These are phyloP conservation scores for Aspergillus caelatus DNA, from an alignment of 2,329 filamentous ascomycete species.

Conservation along the genomic window DNA sequence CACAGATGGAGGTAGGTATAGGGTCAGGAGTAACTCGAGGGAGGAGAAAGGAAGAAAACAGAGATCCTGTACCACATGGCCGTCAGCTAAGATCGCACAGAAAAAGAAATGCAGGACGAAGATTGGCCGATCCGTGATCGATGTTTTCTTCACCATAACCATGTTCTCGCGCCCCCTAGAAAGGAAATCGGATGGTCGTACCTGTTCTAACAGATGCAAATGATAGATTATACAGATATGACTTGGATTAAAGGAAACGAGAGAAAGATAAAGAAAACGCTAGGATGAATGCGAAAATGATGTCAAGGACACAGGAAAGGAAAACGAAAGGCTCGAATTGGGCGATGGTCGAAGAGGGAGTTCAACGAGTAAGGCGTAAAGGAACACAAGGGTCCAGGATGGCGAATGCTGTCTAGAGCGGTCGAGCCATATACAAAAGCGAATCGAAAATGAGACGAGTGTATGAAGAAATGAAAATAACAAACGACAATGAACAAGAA, in stretches of 20 bases:
- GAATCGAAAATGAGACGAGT: slow-evolving; percentile 13
- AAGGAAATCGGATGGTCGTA: slow-evolving; percentile 19
- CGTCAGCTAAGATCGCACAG: slow-evolving; percentile 30
- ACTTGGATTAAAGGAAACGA: slow-evolving; percentile 17
- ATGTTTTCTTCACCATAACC: slow-evolving; percentile 8
- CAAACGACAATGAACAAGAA: slow-evolving; percentile 15
- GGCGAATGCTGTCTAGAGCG: slow-evolving; percentile 30
- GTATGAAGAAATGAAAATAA: slow-evolving; percentile 11
- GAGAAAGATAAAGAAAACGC: slow-evolving; percentile 26
- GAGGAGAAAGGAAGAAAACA: slow-evolving; percentile 22
- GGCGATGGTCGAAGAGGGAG: slow-evolving; percentile 27
- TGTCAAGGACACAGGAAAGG: slow-evolving; percentile 28
- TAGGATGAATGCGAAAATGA: slow-evolving; percentile 24
- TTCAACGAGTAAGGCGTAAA: slow-evolving; percentile 29
- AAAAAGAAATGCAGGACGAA: slow-evolving; percentile 15
- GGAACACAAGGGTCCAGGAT: slow-evolving; percentile 31
- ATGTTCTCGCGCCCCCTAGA: slow-evolving; percentile 8
- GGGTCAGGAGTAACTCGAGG: slow-evolving; percentile 23
- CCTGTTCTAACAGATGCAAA: slow-evolving; percentile 34
- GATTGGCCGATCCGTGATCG: slow-evolving; percentile 18
- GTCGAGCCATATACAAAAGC: slow-evolving; percentile 37
- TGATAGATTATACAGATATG: slow-evolving; percentile 36
- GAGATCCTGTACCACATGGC: slow-evolving; percentile 26
- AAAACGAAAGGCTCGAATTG: slow-evolving; percentile 32
- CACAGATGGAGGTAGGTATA: slow-evolving; percentile 14